phyloP scores from a whole-genome alignment of 2,329 filamentous ascomycete species.

The Trichoderma breve region DNA sequence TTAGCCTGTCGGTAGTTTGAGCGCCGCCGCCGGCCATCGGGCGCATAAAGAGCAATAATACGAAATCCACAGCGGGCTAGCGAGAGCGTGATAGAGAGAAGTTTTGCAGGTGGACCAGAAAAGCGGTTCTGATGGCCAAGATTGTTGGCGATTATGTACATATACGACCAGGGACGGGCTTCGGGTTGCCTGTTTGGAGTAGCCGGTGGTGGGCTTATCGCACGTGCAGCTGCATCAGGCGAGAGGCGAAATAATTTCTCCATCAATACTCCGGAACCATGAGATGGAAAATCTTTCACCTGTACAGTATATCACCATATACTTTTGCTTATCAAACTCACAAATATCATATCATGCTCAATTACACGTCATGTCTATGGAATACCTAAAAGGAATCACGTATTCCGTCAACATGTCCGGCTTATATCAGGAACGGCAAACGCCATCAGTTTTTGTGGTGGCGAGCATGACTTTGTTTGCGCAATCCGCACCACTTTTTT shows the following conservation, averaged over 20 bases:
- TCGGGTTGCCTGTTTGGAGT: slow-evolving; percentile 7
- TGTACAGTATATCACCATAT: not conserved
- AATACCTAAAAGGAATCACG: not conserved
- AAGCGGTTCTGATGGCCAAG: slow-evolving; percentile 12
- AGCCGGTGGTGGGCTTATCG: not conserved
- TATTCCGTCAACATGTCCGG: not conserved
- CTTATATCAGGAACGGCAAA: slow-evolving; percentile 13
- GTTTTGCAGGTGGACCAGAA: slow-evolving; percentile 18
- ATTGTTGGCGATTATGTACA: not conserved
- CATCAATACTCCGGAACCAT: not conserved
- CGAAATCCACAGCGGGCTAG: not conserved
- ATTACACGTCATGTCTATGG: not conserved
- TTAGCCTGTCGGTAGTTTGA: slow-evolving; percentile 11
- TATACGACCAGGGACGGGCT: not conserved
- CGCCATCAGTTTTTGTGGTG: not conserved
- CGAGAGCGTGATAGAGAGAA: slow-evolving; percentile 8
- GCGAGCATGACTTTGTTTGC: not conserved
- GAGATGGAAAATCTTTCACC: not conserved
- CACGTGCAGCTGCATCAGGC: not conserved
- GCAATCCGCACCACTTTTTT: slow-evolving; percentile 7
- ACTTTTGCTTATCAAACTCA: not conserved
- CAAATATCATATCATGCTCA: not conserved
- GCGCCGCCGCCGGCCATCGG: not conserved
- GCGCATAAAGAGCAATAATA: slow-evolving; percentile 6
- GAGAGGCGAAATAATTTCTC: not conserved